phyloP scores from a whole-genome alignment of 2,329 filamentous ascomycete species.

The Nemania sp. region DNA sequence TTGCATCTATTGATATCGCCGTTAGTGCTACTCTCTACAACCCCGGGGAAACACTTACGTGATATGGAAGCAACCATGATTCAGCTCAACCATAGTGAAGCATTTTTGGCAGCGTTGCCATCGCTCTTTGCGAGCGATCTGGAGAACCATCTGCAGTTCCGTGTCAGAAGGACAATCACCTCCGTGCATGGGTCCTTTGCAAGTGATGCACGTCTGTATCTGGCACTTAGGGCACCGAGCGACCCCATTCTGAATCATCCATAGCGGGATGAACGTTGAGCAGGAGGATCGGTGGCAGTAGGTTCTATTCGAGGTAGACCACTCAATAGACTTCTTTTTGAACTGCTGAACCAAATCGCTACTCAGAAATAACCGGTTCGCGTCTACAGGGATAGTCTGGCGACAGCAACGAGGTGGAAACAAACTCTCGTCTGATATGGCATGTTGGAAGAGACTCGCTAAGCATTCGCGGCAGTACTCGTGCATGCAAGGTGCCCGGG shows the following conservation, averaged over 20 bases:
- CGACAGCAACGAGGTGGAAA: constrained; percentile 69
- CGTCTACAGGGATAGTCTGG: constrained; percentile 55
- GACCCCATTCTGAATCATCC: constrained; percentile 49
- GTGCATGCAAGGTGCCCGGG: constrained; percentile 53
- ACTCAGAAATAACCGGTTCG: constrained; percentile 53
- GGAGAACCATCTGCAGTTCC: constrained; percentile 55
- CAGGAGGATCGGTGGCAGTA: constrained; percentile 64
- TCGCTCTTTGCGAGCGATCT: constrained; percentile 55
- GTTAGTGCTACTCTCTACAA: constrained; percentile 27
- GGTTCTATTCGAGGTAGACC: constrained; percentile 59
- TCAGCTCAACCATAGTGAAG: constrained; percentile 60
- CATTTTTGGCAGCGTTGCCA: constrained; percentile 67
- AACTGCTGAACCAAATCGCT: constrained; percentile 53
- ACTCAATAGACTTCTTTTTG: constrained; percentile 61
- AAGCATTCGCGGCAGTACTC: constrained; percentile 66
- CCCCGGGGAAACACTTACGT: constrained; percentile 56
- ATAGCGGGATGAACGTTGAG: constrained; percentile 59
- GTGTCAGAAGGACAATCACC: constrained; percentile 63
- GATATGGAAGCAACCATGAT: constrained; percentile 67
- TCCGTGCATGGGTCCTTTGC: constrained; percentile 61
- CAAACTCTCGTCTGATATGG: constrained; percentile 61
- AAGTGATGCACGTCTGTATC: constrained; percentile 61
- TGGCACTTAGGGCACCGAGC: constrained; percentile 60
- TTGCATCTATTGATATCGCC: constrained; percentile 31
- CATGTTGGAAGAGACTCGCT: constrained; percentile 55